These are phyloP conservation scores for Trichoderma atrobrunneum DNA, from an alignment of 2,329 filamentous ascomycete species.

Conservation along the genomic window DNA sequence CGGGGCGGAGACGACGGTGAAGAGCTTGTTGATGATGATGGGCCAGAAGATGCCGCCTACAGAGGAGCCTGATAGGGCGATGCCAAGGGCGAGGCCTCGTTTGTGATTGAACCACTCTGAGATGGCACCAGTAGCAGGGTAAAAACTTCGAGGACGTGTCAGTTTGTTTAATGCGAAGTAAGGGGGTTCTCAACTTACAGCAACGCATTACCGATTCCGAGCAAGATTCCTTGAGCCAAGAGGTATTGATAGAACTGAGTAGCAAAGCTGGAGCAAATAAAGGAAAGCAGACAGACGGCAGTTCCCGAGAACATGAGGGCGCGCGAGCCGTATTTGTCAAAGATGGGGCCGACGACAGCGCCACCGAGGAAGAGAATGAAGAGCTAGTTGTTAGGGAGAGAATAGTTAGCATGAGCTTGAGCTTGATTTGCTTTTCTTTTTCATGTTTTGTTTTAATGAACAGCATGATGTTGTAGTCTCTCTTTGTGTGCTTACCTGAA, in stretches of 20 bases:
- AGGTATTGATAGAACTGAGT: slow-evolving; percentile 38
- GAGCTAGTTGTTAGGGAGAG: slow-evolving; percentile 25
- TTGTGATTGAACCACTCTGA: slow-evolving; percentile 33
- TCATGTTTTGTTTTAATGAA: background rate
- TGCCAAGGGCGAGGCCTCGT: slow-evolving; percentile 32
- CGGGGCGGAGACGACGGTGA: slow-evolving; percentile 8
- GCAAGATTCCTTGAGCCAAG: slow-evolving; percentile 40
- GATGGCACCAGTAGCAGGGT: slow-evolving; percentile 33
- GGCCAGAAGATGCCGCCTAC: slow-evolving; percentile 34
- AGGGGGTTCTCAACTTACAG: slow-evolving; percentile 26
- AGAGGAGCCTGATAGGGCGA: slow-evolving; percentile 33
- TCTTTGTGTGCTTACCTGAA: slow-evolving; percentile 24
- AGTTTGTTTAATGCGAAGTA: background rate
- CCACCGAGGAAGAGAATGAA: slow-evolving; percentile 42
- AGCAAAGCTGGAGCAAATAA: slow-evolving; percentile 35
- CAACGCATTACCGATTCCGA: slow-evolving; percentile 41
- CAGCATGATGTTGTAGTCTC: background rate
- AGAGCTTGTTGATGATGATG: slow-evolving; percentile 25
- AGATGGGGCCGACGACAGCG: slow-evolving; percentile 38
- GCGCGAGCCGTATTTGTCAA: slow-evolving; percentile 40
- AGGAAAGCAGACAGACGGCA: slow-evolving; percentile 36
- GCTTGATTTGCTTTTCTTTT: background rate
- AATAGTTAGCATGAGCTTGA: background rate
- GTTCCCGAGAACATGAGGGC: slow-evolving; percentile 36
- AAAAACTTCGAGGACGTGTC: slow-evolving; percentile 25